Percentiles rank a stretch among this genome's conserved stretches.
Conservation (phyloP, 2,329 filamentous ascomycete species). For the Mycosphaerella sp. region DNA sequence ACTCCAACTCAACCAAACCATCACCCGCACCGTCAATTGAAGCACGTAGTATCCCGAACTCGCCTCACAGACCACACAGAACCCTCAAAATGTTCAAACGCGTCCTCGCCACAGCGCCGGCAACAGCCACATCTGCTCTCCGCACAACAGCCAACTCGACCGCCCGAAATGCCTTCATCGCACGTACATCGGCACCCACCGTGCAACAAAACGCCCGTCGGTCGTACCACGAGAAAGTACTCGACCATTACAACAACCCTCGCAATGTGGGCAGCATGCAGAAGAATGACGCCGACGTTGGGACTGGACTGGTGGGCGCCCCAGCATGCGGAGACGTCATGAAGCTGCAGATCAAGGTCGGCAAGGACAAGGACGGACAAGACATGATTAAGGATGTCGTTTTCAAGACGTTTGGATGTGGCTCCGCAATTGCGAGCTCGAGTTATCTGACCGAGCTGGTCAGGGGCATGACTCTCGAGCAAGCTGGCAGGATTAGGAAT, state of each 20-base stretch:
- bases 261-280: constrained; percentile 72
- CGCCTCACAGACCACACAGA: background rate
- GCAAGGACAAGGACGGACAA: constrained; percentile 75
- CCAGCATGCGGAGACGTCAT: constrained; percentile 89
- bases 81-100: constrained; percentile 50
- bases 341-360: constrained; percentile 89
- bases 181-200: constrained; percentile 41
- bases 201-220: constrained; percentile 38
- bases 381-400: constrained; percentile 91
- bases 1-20: constrained; percentile 4
- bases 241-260: constrained; percentile 77
- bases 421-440: constrained; percentile 87
- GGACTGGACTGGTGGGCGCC: constrained; percentile 85
- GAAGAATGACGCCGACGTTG: constrained; percentile 75
- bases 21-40: background rate
- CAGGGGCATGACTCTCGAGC: constrained; percentile 90
- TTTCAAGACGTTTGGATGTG: constrained; percentile 97
- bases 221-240: constrained; percentile 61
- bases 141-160: constrained; percentile 45
- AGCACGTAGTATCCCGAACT: background rate
- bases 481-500: constrained; percentile 88
- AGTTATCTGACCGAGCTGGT: constrained; percentile 94
- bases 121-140: constrained; percentile 46
- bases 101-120: constrained; percentile 49
- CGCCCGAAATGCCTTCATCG: constrained; percentile 38